These are phyloP conservation scores for Eutrema salsugineum DNA, from an alignment of 441 rosid genomes.

Conservation along the genomic window DNA sequence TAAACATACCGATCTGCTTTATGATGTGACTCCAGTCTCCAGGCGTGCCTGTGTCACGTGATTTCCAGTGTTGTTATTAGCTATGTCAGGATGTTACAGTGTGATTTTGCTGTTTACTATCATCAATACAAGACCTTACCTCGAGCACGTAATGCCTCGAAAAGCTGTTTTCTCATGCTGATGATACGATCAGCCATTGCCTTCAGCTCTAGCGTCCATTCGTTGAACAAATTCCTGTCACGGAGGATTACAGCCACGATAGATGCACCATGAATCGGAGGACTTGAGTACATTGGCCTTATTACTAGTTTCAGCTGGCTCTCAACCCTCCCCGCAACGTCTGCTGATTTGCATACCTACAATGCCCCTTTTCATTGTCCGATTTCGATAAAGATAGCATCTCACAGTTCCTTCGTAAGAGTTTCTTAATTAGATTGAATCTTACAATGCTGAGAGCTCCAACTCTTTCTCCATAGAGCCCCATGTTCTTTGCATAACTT, in stretches of 20 bases:
- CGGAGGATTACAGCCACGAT: slow-evolving; percentile 57
- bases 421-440: background rate
- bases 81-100: background rate
- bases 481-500: slow-evolving; percentile 97
- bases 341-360: slow-evolving; percentile 88
- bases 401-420: background rate
- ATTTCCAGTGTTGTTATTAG: background rate
- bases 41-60: slow-evolving; percentile 73
- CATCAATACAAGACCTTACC: slow-evolving; percentile 35
- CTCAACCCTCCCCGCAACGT: slow-evolving; percentile 79
- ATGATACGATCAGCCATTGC: slow-evolving; percentile 96
- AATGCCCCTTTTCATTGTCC: background rate
- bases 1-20: slow-evolving; percentile 95
- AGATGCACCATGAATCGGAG: slow-evolving; percentile 95
- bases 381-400: background rate
- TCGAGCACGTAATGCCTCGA: slow-evolving; percentile 59
- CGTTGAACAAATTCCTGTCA: slow-evolving; percentile 50
- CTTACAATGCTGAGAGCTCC: slow-evolving; percentile 96
- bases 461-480: slow-evolving; percentile 93
- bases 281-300: slow-evolving; percentile 94
- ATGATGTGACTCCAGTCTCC: slow-evolving; percentile 97
- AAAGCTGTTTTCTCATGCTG: slow-evolving; percentile 80
- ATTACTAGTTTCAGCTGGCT: slow-evolving; percentile 90
- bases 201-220: slow-evolving; percentile 89
- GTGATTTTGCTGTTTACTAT: background rate